Evolutionary conservation across 257 asterid genomes (phyloP).

Genomic region (Cynanchum wilfordii): DNA sequence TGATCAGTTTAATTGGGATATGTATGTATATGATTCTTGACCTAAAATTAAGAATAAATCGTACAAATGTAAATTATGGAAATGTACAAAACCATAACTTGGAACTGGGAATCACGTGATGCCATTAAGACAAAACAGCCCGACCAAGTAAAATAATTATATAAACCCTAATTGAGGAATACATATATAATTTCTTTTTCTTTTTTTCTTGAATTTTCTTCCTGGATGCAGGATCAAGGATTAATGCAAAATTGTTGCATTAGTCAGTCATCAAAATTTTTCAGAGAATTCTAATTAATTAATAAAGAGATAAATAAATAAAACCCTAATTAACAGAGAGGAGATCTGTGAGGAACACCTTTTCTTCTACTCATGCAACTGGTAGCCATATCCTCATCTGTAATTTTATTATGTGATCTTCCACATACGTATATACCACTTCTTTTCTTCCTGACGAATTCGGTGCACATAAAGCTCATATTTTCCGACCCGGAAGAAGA

Average conservation of each 20-base stretch:
- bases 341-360: conserved; percentile 94
- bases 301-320: conserved; percentile 2
- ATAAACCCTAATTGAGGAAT: conserved; percentile 33
- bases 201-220: not conserved
- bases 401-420: conserved; percentile 47
- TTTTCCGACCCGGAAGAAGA: conserved; percentile 65
- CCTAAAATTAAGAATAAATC: conserved; percentile 18
- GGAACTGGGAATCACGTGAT: conserved; percentile 51
- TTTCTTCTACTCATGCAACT: conserved; percentile 81
- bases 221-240: not conserved
- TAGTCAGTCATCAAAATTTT: conserved; percentile 15
- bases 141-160: conserved; percentile 66
- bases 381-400: conserved; percentile 72
- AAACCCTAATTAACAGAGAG: conserved; percentile 56
- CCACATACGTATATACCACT: conserved; percentile 68
- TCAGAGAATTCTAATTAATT: not conserved
- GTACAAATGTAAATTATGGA: conserved; percentile 5
- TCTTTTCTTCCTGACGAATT: conserved; percentile 71
- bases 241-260: conserved; percentile 8
- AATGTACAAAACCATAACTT: conserved; percentile 34
- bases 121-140: conserved; percentile 96
- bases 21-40: not conserved
- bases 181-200: not conserved
- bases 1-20: too few species aligned
- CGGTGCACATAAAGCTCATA: conserved; percentile 68